Percentiles rank a stretch among this genome's conserved stretches.
Conservation (phyloP, 2,329 filamentous ascomycete genomes). For the Dendryphion nanum region DNA sequence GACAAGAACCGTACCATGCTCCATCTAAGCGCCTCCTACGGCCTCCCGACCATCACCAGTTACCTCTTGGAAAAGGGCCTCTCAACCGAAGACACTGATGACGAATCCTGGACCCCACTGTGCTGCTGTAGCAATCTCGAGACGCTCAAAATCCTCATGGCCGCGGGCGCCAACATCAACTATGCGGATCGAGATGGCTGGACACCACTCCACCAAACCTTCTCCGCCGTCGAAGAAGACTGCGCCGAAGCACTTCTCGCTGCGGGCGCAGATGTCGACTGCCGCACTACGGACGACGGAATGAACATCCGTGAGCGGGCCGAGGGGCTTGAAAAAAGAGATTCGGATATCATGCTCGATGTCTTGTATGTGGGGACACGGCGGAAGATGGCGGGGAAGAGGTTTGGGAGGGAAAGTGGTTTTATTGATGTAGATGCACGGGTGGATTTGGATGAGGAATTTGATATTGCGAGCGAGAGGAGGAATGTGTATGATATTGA, state of each 20-base stretch:
- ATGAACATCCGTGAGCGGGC: slow-evolving; percentile 12
- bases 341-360: too few species aligned
- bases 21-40: slow-evolving; percentile 9
- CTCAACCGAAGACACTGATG: slow-evolving; percentile 7
- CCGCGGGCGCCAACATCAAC: slow-evolving; percentile 10
- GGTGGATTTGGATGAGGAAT: too few species aligned
- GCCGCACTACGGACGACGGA: slow-evolving; percentile 15
- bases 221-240: slow-evolving; percentile 3
- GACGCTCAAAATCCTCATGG: slow-evolving; percentile 6
- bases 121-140: slow-evolving; percentile 5
- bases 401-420: too few species aligned
- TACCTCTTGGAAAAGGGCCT: slow-evolving; percentile 1
- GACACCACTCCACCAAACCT: slow-evolving; percentile 14
- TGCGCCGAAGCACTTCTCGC: slow-evolving; percentile 3
- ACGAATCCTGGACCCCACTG: slow-evolving; percentile 12
- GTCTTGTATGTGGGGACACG: too few species aligned
- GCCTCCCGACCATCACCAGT: slow-evolving; percentile 1
- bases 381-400: too few species aligned
- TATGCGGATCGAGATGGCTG: slow-evolving; percentile 12
- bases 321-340: too few species aligned
- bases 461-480: too few species aligned
- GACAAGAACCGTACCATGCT: slow-evolving; percentile 8
- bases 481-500: too few species aligned
- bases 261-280: slow-evolving; percentile 8
- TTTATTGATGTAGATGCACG: too few species aligned